Percentiles rank a stretch among this genome's conserved stretches.
Conservation (phyloP, 208 protist genomes). For the Vickermania ingenoplastis region DNA sequence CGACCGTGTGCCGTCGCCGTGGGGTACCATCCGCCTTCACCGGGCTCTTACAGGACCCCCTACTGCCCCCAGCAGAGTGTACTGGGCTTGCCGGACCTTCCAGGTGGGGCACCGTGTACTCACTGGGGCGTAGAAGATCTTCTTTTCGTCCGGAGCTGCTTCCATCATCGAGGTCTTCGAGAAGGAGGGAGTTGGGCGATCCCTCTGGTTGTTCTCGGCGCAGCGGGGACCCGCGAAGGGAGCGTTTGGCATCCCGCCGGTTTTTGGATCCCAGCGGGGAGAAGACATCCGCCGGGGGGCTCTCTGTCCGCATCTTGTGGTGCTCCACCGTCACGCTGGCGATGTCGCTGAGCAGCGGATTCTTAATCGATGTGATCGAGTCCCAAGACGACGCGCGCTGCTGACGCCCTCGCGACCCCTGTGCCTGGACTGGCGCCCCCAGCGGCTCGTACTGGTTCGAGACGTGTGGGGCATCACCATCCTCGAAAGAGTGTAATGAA, state of each 20-base stretch:
- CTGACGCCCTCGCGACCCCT: background rate
- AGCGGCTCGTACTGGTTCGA: background rate
- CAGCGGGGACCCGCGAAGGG: background rate
- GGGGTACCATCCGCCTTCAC: background rate
- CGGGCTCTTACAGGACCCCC: background rate
- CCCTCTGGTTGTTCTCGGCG: background rate
- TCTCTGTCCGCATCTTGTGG: background rate
- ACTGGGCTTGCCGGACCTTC: background rate
- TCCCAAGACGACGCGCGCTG: background rate
- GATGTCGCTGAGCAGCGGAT: background rate
- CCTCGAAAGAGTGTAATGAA: background rate
- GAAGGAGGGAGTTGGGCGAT: background rate
- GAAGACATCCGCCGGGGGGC: background rate
- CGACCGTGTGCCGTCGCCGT: background rate
- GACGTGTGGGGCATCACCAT: background rate
- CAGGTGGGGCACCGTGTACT: background rate
- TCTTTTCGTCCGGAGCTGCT: background rate
- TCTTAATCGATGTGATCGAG: background rate
- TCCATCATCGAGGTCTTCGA: background rate
- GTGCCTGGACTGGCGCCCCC: background rate
- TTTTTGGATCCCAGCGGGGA: background rate
- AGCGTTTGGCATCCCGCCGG: background rate
- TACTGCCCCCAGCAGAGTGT: no score
- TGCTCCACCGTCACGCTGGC: background rate
- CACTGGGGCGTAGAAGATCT: background rate